These are phyloP conservation scores for Wickerhamiella qilinensis DNA, from an alignment of 805 yeast species.

Conservation along the genomic window DNA sequence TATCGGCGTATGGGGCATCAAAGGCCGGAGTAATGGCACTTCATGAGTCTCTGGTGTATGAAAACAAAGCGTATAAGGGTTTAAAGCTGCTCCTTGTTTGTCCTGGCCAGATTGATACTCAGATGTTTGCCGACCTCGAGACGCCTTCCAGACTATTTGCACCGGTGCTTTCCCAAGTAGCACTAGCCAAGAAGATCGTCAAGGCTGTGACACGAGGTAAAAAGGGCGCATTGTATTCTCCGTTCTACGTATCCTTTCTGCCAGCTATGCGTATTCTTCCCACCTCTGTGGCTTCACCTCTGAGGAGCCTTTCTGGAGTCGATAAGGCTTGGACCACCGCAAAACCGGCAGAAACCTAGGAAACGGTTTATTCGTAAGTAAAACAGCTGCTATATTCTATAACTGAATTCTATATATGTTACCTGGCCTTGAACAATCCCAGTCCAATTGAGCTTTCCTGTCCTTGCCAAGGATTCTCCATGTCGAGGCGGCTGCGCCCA, in stretches of 20 bases:
- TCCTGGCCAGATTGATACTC: constrained; percentile 75
- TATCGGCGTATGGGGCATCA: constrained; percentile 74
- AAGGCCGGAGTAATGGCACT: constrained; percentile 74
- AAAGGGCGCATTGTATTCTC: constrained; percentile 52
- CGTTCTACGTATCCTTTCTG: constrained; percentile 59
- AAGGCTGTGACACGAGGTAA: constrained; percentile 42
- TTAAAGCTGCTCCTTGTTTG: constrained; percentile 63
- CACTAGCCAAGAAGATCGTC: constrained; percentile 45
- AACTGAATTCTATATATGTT: too few relatives aligned
- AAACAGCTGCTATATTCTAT: constrained; percentile 41
- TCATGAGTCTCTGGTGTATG: constrained; percentile 67
- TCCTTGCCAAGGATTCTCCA: too few relatives aligned
- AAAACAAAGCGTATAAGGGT: constrained; percentile 31
- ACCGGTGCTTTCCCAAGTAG: constrained; percentile 58
- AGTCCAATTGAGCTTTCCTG: too few relatives aligned
- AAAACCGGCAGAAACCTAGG: constrained; percentile 51
- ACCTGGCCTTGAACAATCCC: too few relatives aligned
- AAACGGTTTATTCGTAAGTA: constrained; percentile 49
- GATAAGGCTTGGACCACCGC: constrained; percentile 27
- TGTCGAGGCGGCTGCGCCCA: too few relatives aligned
- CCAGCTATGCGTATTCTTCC: constrained; percentile 55
- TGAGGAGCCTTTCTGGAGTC: constrained; percentile 48
- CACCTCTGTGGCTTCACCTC: constrained; percentile 44
- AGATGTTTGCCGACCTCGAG: constrained; percentile 52
- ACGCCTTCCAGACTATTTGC: constrained; percentile 69